These are phyloP conservation scores for Candida pseudocylindracea DNA, from an alignment of 1,139 yeast genomes.

Conservation along the genomic window DNA sequence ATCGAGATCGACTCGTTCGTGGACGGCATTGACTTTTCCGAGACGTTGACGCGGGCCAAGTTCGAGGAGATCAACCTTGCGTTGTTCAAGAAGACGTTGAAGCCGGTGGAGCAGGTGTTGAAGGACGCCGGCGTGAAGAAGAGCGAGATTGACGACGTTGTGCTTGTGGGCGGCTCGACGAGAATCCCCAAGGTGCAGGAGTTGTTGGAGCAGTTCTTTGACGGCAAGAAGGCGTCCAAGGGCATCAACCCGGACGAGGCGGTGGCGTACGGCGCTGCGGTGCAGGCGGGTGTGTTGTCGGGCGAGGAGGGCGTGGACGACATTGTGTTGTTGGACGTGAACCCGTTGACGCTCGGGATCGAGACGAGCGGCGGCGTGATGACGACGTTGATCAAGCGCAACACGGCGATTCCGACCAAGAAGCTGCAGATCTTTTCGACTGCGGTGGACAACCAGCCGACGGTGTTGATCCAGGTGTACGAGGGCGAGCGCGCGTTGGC, in stretches of 20 bases:
- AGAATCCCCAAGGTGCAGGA: constrained; percentile 1
- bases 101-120: constrained; percentile 15
- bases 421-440: constrained; percentile 95
- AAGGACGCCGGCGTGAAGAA: constrained; percentile 1
- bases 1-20: constrained; percentile 15
- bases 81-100: constrained; percentile 16
- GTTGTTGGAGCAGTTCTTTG: constrained; percentile 1
- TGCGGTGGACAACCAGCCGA: constrained; percentile 93
- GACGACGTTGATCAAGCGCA: constrained; percentile 93
- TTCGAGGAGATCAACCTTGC: constrained; percentile 18
- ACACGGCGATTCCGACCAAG: constrained; percentile 91
- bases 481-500: constrained; percentile 97
- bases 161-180: constrained; percentile 1
- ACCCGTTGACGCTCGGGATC: constrained; percentile 90
- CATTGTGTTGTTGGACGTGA: constrained; percentile 44
- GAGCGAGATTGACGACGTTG: constrained; percentile 1
- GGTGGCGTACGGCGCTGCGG: constrained; percentile 1
- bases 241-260: constrained; percentile 1
- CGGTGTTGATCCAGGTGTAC: constrained; percentile 85
- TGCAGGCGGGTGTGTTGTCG: constrained; percentile 1
- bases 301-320: constrained; percentile 1
- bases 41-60: constrained; percentile 18
- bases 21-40: constrained; percentile 18
- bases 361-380: constrained; percentile 97
- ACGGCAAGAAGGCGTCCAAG: constrained; percentile 1